Percentiles rank a stretch among this genome's conserved stretches.
Conservation (phyloP, 2,329 filamentous ascomycete species). For the Aureobasidium sp. region DNA sequence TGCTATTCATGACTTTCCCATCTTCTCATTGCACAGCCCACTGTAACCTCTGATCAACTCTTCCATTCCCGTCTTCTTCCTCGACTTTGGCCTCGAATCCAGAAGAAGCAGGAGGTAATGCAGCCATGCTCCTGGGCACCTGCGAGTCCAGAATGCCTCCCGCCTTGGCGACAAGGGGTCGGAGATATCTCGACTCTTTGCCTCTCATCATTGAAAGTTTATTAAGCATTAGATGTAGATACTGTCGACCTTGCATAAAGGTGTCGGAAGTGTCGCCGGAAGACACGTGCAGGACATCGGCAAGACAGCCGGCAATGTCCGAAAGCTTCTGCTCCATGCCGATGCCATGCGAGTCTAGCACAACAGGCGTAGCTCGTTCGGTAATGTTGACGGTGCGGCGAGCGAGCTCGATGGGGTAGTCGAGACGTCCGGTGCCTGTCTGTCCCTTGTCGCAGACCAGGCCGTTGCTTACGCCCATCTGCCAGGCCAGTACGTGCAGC, state of each 20-base stretch:
- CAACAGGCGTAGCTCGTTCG: constrained; percentile 23
- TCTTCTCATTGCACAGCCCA: not conserved
- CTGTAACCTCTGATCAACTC: not conserved
- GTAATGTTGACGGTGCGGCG: constrained; percentile 29
- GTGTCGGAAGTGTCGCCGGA: constrained; percentile 28
- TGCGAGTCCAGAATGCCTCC: constrained; percentile 26
- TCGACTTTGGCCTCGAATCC: not conserved
- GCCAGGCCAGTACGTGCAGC: constrained; percentile 32
- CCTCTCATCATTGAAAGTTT: constrained; percentile 30
- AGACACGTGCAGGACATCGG: constrained; percentile 31
- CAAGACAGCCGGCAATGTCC: constrained; percentile 31
- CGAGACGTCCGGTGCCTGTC: constrained; percentile 29
- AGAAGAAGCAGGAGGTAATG: not conserved
- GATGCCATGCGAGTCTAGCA: constrained; percentile 30
- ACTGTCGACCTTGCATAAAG: constrained; percentile 29
- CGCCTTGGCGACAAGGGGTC: constrained; percentile 29
- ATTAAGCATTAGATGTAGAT: constrained; percentile 27
- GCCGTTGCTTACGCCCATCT: constrained; percentile 32
- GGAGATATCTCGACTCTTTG: constrained; percentile 29
- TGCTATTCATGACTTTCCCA: not conserved
- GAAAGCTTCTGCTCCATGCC: constrained; percentile 33
- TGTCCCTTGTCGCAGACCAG: constrained; percentile 29
- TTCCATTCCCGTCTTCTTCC: not conserved
- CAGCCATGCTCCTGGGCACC: not conserved
- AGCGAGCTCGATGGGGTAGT: constrained; percentile 32